Percentiles rank a stretch among this genome's conserved stretches.
Conservation (phyloP, 306 rosid species). For the Castanea sativa region DNA sequence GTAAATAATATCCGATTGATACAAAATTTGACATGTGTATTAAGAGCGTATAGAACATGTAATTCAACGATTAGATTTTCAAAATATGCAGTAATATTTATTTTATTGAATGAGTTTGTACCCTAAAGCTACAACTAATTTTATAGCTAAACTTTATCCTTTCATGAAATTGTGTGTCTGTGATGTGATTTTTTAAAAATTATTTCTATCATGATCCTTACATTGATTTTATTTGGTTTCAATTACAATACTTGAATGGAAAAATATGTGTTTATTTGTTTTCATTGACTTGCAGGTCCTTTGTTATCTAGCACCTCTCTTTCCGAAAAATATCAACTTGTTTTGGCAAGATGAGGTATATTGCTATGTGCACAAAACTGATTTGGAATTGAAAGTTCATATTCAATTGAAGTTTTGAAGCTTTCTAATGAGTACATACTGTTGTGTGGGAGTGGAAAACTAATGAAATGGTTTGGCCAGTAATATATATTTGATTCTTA, state of each 20-base stretch:
- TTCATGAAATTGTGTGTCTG: not conserved
- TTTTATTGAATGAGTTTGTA: too few species aligned
- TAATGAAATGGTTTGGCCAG: not conserved
- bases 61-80: too few species aligned
- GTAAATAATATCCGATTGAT: too few species aligned
- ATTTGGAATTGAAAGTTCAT: not conserved
- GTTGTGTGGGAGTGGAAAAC: not conserved
- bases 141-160: not conserved
- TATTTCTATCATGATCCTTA: not conserved
- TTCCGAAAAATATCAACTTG: slow-evolving; percentile 75
- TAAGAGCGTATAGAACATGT: too few species aligned
- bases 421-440: not conserved
- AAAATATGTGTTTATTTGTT: slow-evolving; percentile 11
- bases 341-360: slow-evolving; percentile 98
- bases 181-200: too few species aligned
- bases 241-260: slow-evolving; percentile 18
- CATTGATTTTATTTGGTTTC: not conserved
- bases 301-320: slow-evolving; percentile 81
- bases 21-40: too few species aligned
- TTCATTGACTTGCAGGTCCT: slow-evolving; percentile 61
- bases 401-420: not conserved
- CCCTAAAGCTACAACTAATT: too few species aligned
- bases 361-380: slow-evolving; percentile 9
- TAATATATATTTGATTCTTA: not conserved
- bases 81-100: too few species aligned